phyloP scores from a whole-genome alignment of 192 early-diverging fungal genomes.

The Diversispora epigaea region DNA sequence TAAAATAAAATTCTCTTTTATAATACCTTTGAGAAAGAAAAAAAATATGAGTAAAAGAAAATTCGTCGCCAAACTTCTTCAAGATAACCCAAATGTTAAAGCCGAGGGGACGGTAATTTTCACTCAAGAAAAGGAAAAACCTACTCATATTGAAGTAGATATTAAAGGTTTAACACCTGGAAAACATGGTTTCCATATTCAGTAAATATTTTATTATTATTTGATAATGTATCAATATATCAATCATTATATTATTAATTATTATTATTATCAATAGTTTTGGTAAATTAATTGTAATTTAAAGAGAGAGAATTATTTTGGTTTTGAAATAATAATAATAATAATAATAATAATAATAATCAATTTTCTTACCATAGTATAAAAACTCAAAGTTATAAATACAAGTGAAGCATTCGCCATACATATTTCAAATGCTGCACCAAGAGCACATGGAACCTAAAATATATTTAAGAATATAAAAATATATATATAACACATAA shows the following conservation, averaged over 20 bases:
- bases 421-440: slow-evolving; percentile 82
- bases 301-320: too few relatives aligned
- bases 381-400: slow-evolving; percentile 82
- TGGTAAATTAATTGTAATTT: too few relatives aligned
- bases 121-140: slow-evolving; percentile 62
- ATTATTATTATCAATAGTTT: background rate
- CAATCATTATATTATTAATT: background rate
- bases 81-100: background rate
- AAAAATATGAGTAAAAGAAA: too few relatives aligned
- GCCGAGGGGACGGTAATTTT: slow-evolving; percentile 73
- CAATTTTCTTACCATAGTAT: slow-evolving; percentile 61
- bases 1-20: too few relatives aligned
- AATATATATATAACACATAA: slow-evolving; percentile 29
- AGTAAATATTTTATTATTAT: slow-evolving; percentile 42
- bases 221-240: background rate
- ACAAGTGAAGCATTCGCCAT: slow-evolving; percentile 77
- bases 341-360: background rate
- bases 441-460: slow-evolving; percentile 67
- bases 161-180: slow-evolving; percentile 67
- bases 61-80: too few relatives aligned
- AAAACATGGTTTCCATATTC: slow-evolving; percentile 88
- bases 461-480: background rate
- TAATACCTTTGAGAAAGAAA: too few relatives aligned
- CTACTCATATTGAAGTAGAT: slow-evolving; percentile 54
- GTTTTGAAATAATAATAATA: background rate